Conservation (phyloP, 140 eudicot genomes). For the Oenanthe javanica region DNA sequence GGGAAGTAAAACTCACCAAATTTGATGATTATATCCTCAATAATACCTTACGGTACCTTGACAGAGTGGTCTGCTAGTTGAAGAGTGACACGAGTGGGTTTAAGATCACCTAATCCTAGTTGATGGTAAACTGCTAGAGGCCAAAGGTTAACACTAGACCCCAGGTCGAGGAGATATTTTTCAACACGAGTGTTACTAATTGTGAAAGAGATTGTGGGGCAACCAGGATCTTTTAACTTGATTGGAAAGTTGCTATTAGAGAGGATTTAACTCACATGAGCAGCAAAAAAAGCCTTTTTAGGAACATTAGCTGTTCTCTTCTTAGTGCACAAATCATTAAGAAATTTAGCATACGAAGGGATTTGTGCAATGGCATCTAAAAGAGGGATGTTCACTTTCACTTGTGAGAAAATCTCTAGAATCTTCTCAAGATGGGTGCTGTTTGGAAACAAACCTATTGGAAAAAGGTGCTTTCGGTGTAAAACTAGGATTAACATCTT, state of each 20-base stretch:
- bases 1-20: not conserved
- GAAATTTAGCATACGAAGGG: too few relatives aligned
- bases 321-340: too few relatives aligned
- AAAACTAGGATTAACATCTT: too few relatives aligned
- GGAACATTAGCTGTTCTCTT: too few relatives aligned
- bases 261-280: not conserved
- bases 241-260: not conserved
- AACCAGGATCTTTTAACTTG: not conserved
- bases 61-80: not conserved
- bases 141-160: not conserved
- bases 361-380: too few relatives aligned
- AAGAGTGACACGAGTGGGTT: not conserved
- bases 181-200: not conserved
- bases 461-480: too few relatives aligned
- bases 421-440: too few relatives aligned
- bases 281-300: too few relatives aligned
- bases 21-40: not conserved
- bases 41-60: not conserved
- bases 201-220: not conserved
- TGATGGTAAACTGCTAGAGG: not conserved
- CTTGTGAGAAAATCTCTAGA: too few relatives aligned
- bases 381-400: too few relatives aligned
- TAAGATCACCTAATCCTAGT: not conserved
- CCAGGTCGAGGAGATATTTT: not conserved
- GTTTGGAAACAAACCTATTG: too few relatives aligned